phyloP scores from a whole-genome alignment of 169 alveolate genomes.

The Perkinsus chesapeaki region DNA sequence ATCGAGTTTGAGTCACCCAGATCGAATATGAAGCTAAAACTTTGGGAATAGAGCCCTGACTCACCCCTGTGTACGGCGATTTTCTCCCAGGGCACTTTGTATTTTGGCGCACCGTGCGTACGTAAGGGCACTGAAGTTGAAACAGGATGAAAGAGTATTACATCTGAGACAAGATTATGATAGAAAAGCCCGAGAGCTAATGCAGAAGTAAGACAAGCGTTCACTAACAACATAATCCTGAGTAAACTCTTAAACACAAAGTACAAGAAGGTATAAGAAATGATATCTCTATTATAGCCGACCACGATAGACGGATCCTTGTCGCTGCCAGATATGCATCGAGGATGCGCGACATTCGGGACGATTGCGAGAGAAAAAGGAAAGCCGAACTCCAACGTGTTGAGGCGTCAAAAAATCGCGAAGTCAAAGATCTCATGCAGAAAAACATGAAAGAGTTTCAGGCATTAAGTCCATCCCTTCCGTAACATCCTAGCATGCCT shows the following conservation, averaged over 20 bases:
- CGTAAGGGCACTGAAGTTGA: conserved; percentile 59
- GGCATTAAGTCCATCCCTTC: conserved; percentile 33
- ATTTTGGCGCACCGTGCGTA: too few relatives aligned
- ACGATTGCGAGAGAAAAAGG: conserved; percentile 15
- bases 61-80: too few relatives aligned
- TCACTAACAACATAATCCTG: too few relatives aligned
- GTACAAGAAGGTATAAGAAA: too few relatives aligned
- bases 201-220: conserved; percentile 38
- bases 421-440: conserved; percentile 43
- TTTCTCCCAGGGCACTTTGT: too few relatives aligned
- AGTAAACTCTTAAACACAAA: too few relatives aligned
- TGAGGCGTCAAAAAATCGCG: conserved; percentile 29
- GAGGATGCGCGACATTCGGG: background rate
- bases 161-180: conserved; percentile 59
- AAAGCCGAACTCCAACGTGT: conserved; percentile 30
- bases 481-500: background rate
- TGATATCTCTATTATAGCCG: too few relatives aligned
- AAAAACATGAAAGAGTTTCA: conserved; percentile 51
- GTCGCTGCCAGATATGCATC: too few relatives aligned
- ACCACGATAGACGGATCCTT: too few relatives aligned
- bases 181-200: conserved; percentile 62
- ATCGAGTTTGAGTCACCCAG: too few relatives aligned
- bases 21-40: too few relatives aligned
- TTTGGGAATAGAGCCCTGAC: too few relatives aligned
- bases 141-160: conserved; percentile 56